Evolutionary conservation across 768 basidiomycete genomes (phyloP), one percentile per base, ranked within the genome.

Genomic region (Boletus rubropictus): DNA sequence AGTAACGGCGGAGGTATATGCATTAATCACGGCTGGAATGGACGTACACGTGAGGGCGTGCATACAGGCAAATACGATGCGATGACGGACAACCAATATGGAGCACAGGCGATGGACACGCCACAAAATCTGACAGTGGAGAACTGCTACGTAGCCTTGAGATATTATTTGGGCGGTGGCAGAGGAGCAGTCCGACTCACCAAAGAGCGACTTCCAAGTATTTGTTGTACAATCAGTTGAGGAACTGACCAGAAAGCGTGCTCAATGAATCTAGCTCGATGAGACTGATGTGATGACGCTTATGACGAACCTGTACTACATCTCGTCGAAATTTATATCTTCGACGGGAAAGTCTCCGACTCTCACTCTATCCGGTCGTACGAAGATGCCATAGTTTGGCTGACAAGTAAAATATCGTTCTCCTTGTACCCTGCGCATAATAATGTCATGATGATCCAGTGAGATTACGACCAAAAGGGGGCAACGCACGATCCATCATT

Each of bases 291-390:
- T 11, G 38, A 22, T 8, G 8, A 8, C 14, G 8, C 4, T 18
- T 11, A 20, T 11, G 28, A 40, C 39, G 7, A 37, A 42, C 34
- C 35, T 20, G 17, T 28, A 7, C 54, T 69, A 86, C 74, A 88
- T 86, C 61, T 89, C 86, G 53, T 85, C 82, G 45, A 86, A 69
- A 47, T 81, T 72, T 44, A 93, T 72, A 21, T 92, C 90, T 58
- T 88, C 80, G 8, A 86, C 83, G 0, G 91, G 91, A 63, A 78
- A 98, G 61, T 98, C 87, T 1, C 95, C 95, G 7, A 89, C 73
- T 42, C 67, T 76, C 5, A 97, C 78, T 61, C 79, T 84, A 44
- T 93, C 89, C 2, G 89, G 81, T 37, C 86, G 79, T 15, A 94
- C 88, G 64, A 98, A 96, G 2, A 84, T 82, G 0, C 93, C 95